Evolutionary conservation across 1,284 basidiomycete species (phyloP), one percentile per base, ranked within the genome.

Genomic region (Phlebopus sp.): DNA sequence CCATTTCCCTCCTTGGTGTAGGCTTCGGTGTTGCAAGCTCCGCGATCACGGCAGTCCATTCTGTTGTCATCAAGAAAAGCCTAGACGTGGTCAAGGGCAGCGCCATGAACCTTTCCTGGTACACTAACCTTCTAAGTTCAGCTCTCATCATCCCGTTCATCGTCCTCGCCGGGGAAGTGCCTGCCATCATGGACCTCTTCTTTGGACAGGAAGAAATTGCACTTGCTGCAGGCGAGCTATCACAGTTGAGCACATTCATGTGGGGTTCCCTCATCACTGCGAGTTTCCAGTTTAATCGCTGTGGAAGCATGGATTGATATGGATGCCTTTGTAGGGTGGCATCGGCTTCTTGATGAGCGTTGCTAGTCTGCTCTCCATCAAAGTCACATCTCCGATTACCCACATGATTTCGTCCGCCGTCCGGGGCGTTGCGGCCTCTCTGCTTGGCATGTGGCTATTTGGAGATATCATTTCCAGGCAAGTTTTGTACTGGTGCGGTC

Each of bases 391-490:
- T 2, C 91, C 91, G 13, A 90, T 93, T 63, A 92, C 91, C 2
- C 91, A 94, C 66, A 94, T 94, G 92, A 75, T 93, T 27, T 91
- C 89, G 7, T 90, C 89, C 11, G 90, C 90, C 37, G 86, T 90
- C 21, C 84, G 84, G 36, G 90, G 90, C 15, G 91, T 93, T 21
- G 81, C 90, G 0, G 86, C 84, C 13, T 89, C 89, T 2, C 62
- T 90, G 39, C 74, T 93, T 14, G 87, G 82, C 25, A 74, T 86
- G 63, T 84, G 77, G 80, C 55, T 90, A 13, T 93, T 93, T 71
- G 58, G 71, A 17, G 91, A 94, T 42, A 61, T 86, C 47, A 81
- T 94, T 54, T 84, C 85, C 5, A 75, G 71, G 89, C 86, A 62
- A 59, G 84, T 75, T n/a, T 23, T 44, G 40, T 38, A 6, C 42